Base-by-base conservation (phyloP, 352 stramenopile species). In the Globisporangium nodosum region DNA sequence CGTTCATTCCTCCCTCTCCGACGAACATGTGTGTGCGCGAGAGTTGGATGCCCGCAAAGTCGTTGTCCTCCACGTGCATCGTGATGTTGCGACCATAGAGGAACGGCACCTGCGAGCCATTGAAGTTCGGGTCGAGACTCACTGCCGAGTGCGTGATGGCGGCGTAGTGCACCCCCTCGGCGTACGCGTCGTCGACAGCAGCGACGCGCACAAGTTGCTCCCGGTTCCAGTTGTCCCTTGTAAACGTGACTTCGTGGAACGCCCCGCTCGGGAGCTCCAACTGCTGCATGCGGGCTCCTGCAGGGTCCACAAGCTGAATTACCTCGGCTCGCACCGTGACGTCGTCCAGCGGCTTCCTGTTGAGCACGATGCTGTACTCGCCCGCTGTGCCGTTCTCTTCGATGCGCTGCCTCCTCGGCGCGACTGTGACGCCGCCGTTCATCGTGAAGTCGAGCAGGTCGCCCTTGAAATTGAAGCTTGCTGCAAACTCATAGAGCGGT, bases 1-100 rank as follows among this genome's bases (percentile, higher is more conserved):
- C 82, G 5, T 73, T 63, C 5, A 68, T 63, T 1, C 76, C 75
- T 12, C 79, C 79, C 70, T 92, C 82, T 5, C 61, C 78, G 0
- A 83, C 62, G 57, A 83, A 90, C 52, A 88, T 27, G 33, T 90
- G 78, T 6, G 66, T 59, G 21, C 82, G 73, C 1, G 80, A 87
- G 3, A 90, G 62, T 11, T 63, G 58, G 16, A 90, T 64, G 2
- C 78, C 68, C 0, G 82, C 67, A 3, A 73, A 54, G 49, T 92
- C 82, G 49, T 92, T 85, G 64, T 92, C 82, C 8, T 83, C 65
- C 46, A 92, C 85, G 49, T 87, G 76, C 24, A 92, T 68, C 3
- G 73, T 83, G 7, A 90, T 58, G 43, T 75, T 81, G 21, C 68
- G 64, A 3, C 80, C 80, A 16, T 79, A 76, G 16, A 90, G 57